Percentiles rank a stretch among this genome's conserved stretches.
Evolutionary conservation across 495 filamentous ascomycete genomes (phyloP).

Genomic region (Aspergillus asperescens): DNA sequence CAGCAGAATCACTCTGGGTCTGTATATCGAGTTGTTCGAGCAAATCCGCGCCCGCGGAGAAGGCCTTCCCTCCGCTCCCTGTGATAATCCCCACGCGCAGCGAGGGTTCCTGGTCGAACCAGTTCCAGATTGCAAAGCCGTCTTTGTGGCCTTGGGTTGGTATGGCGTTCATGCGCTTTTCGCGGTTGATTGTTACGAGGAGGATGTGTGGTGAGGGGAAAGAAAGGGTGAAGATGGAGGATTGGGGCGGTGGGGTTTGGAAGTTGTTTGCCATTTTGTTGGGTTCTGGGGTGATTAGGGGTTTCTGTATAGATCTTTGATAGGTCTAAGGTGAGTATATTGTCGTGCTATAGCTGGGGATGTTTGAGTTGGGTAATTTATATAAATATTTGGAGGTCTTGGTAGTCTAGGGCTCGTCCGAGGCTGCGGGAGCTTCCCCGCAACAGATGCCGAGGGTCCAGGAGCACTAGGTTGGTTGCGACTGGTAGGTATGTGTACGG

Average conservation of each 20-base stretch:
- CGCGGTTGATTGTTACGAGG: slow-evolving; percentile 34
- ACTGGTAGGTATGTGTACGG: no score
- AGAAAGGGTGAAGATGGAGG: slow-evolving; percentile 18
- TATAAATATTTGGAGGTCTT: no score
- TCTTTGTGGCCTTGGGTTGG: slow-evolving; percentile 40
- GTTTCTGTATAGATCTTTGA: not conserved
- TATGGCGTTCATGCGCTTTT: slow-evolving; percentile 40
- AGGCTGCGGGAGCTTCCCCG: slow-evolving; percentile 1
- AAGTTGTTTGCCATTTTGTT: slow-evolving; percentile 7
- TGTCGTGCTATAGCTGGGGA: not conserved
- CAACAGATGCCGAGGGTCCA: not conserved
- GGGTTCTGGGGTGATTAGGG: not conserved
- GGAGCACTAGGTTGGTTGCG: no score
- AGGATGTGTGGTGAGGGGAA: slow-evolving; percentile 32
- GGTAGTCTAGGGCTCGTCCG: no score
- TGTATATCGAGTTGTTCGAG: slow-evolving; percentile 7
- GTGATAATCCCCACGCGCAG: slow-evolving; percentile 47
- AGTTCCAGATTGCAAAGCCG: slow-evolving; percentile 38
- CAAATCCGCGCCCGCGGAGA: slow-evolving; percentile 41
- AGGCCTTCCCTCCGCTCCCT: slow-evolving; percentile 44
- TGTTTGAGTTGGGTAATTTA: not conserved
- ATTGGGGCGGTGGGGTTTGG: slow-evolving; percentile 15
- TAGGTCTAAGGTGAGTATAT: not conserved
- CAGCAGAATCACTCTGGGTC: not conserved
- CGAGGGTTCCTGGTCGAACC: slow-evolving; percentile 46